Evolutionary conservation across 768 basidiomycete species (phyloP), one percentile per base, ranked within the genome.

Genomic region (Mycena chlorophos): DNA sequence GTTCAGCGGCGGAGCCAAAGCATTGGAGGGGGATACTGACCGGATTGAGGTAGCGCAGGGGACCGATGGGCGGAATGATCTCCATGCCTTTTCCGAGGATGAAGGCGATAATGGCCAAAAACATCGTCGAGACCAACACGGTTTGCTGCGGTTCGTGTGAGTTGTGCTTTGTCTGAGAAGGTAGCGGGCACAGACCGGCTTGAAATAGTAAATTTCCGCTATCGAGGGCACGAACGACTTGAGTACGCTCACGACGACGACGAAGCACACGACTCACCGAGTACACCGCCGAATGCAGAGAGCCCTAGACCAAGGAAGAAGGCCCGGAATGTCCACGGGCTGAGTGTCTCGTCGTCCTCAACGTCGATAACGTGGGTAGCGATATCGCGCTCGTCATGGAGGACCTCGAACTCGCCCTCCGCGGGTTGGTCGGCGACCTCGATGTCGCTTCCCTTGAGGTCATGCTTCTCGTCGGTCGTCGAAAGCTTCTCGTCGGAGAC

Each of bases 141-240:
- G 78, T 80, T 81, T 82, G 81, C 81, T 82, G 45, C 17, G 20
- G 17, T 8, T 34, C 17, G 17, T 8, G 8, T 34, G 8, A 34
- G 31, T 17, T 34, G 8, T 34, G 31, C 17, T 34, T 8, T 34
- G 17, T 34, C n/a, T n/a, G 1, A n/a, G 20, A 42, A 3, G n/a
- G n/a, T 12, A 26, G 38, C 14, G 38, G 25, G 14, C 20, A 20
- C 31, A 5, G 20, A 79, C 81, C 3, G 81, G 81, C 66, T 84
- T 83, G 67, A 83, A 84, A 63, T 84, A 84, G 65, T 82, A 83
- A 25, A 84, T 83, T 59, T 84, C 76, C 29, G 81, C 80, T 81
- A 52, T 17, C 60, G 34, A 45, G 52, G 16, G 4, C 29, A 25
- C 22, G 5, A 48, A 23, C 39, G 28, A 22, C 4, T 12, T 29